Percentiles rank a stretch among this genome's conserved stretches.
Evolutionary conservation across 1,284 basidiomycete genomes (phyloP).

Genomic region (Sporisorium reilianum): DNA sequence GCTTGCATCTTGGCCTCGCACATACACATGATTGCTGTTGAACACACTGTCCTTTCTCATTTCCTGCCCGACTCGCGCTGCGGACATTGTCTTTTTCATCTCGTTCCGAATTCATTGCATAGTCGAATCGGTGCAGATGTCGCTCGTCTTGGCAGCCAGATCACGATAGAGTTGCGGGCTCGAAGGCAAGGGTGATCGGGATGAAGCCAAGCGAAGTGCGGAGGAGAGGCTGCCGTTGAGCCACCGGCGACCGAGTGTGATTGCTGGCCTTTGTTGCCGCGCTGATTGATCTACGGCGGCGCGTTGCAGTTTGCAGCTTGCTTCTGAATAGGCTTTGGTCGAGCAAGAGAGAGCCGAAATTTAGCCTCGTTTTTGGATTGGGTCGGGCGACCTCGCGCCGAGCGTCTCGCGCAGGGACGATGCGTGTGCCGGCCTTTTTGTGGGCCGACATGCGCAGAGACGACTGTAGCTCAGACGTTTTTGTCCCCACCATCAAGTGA

Average conservation of each 20-base stretch:
- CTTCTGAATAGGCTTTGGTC: neutral
- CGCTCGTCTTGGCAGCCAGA: neutral
- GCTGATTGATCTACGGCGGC: neutral
- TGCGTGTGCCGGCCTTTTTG: no score
- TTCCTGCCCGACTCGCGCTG: neutral
- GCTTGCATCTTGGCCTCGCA: neutral
- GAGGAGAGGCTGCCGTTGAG: constrained; percentile 4
- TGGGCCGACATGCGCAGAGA: no score
- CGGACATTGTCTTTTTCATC: neutral
- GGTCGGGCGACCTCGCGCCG: constrained; percentile 34
- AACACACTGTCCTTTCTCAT: neutral
- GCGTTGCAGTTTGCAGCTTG: neutral
- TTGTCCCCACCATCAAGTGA: no score
- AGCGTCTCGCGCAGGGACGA: neutral
- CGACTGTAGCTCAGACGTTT: no score
- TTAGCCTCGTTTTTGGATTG: constrained; percentile 22
- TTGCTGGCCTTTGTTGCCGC: no score
- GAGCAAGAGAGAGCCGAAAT: neutral
- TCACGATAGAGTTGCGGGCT: neutral
- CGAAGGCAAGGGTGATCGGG: neutral
- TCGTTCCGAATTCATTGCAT: neutral
- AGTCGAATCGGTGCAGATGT: neutral
- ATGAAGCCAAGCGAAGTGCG: neutral
- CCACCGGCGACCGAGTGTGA: neutral
- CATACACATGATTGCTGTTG: neutral